phyloP scores from a whole-genome alignment of 2,329 filamentous ascomycete species.

The Orbilia quercus region DNA sequence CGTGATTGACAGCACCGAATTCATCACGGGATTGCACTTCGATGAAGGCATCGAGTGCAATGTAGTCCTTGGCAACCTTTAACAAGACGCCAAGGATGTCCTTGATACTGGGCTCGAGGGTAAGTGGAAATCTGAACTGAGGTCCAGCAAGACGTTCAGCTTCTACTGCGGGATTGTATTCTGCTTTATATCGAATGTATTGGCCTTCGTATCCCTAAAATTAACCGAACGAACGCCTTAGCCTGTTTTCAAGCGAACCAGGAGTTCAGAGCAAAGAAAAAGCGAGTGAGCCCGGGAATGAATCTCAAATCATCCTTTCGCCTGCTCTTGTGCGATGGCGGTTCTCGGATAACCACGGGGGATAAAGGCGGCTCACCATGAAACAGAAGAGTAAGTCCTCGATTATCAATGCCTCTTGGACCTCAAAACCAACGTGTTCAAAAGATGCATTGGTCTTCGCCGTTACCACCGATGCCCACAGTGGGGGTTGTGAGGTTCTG shows the following conservation, averaged over 20 bases:
- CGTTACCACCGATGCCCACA: constrained; percentile 75
- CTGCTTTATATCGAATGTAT: constrained; percentile 86
- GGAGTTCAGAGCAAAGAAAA: too few relatives aligned
- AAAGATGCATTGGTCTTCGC: constrained; percentile 76
- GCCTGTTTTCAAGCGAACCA: too few relatives aligned
- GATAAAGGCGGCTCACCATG: constrained; percentile 70
- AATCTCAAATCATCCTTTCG: background rate
- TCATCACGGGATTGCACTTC: constrained; percentile 93
- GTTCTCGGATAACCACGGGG: background rate
- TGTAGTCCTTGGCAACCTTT: constrained; percentile 93
- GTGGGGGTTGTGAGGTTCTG: constrained; percentile 72
- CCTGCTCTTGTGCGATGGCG: too few relatives aligned
- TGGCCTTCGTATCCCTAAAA: constrained; percentile 88
- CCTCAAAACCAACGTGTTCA: constrained; percentile 77
- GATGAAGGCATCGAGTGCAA: constrained; percentile 88
- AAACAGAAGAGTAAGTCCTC: constrained; percentile 94
- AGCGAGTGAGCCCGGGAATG: too few relatives aligned
- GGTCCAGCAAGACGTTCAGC: constrained; percentile 88
- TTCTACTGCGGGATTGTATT: constrained; percentile 85
- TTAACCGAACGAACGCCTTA: background rate
- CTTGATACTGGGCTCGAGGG: constrained; percentile 88
- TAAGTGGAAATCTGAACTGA: constrained; percentile 79
- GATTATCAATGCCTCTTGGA: constrained; percentile 85
- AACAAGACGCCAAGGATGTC: constrained; percentile 90
- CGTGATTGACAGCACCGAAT: constrained; percentile 94